Percentiles rank a stretch among this genome's conserved stretches.
Conservation (phyloP, 805 yeast species). For the Ogataea zsoltii region DNA sequence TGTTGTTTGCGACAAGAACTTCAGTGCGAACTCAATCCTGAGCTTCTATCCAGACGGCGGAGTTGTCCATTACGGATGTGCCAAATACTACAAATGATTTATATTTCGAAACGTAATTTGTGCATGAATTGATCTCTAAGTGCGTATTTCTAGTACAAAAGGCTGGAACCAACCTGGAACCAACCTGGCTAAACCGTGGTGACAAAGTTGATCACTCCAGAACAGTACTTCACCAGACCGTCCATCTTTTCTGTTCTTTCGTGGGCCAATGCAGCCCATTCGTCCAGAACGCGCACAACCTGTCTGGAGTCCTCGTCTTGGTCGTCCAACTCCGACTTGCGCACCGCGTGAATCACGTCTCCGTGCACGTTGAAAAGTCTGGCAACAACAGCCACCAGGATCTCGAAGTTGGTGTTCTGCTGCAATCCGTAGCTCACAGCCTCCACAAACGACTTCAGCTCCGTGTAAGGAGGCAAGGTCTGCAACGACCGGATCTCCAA, state of each 20-base stretch:
- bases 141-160: no score
- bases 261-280: slow-evolving; percentile 47
- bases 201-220: slow-evolving; percentile 72
- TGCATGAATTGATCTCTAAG: slow-evolving; percentile 18
- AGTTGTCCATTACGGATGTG: slow-evolving; percentile 61
- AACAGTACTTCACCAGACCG: slow-evolving; percentile 70
- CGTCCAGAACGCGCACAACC: slow-evolving; percentile 33
- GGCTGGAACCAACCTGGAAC: no score
- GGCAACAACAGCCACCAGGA: slow-evolving; percentile 77
- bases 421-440: slow-evolving; percentile 64
- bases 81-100: slow-evolving; percentile 16
- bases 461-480: slow-evolving; percentile 63
- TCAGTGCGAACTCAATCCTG: slow-evolving; percentile 46
- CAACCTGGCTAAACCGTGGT: slow-evolving; percentile 37
- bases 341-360: slow-evolving; percentile 55
- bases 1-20: slow-evolving; percentile 53
- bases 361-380: slow-evolving; percentile 79
- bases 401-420: slow-evolving; percentile 64
- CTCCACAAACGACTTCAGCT: slow-evolving; percentile 62
- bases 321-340: slow-evolving; percentile 11
- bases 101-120: neutral
- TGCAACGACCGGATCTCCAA: slow-evolving; percentile 82
- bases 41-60: slow-evolving; percentile 45
- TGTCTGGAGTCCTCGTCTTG: slow-evolving; percentile 31
- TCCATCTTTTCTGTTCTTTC: slow-evolving; percentile 54